Evolutionary conservation across 345 rosid species (phyloP).

Genomic region (Odontarrhena argentea): DNA sequence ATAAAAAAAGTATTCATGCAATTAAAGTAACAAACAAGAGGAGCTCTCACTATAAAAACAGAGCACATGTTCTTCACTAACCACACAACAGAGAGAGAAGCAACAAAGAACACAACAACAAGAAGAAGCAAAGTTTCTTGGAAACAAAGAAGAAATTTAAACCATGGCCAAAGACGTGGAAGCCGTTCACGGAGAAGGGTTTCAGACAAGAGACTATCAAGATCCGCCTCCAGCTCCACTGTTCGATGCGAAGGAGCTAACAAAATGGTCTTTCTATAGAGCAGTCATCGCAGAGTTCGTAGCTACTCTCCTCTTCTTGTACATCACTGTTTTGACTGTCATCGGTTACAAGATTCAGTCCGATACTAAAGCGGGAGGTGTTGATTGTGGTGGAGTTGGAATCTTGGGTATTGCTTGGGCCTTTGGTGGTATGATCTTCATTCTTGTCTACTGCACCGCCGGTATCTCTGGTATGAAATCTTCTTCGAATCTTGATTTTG

Average conservation of each 20-base stretch:
- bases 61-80: constrained; percentile 30
- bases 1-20: constrained; percentile 10
- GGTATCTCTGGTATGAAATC: constrained; percentile 71
- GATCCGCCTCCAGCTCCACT: constrained; percentile 86
- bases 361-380: constrained; percentile 26
- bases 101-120: not conserved
- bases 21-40: constrained; percentile 12
- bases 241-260: constrained; percentile 60
- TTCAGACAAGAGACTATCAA: constrained; percentile 71
- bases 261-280: constrained; percentile 79
- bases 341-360: constrained; percentile 71
- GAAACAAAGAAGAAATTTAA: not conserved
- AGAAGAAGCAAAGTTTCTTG: not conserved
- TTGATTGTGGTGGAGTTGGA: constrained; percentile 73
- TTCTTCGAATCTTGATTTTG: constrained; percentile 37
- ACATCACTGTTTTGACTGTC: constrained; percentile 75
- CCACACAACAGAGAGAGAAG: constrained; percentile 32
- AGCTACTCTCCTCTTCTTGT: constrained; percentile 87
- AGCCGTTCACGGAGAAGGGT: constrained; percentile 48
- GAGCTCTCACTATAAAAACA: constrained; percentile 40
- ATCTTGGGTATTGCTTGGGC: constrained; percentile 94
- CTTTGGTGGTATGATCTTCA: constrained; percentile 45
- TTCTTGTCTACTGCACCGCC: constrained; percentile 90
- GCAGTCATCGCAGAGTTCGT: constrained; percentile 86
- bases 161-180: constrained; percentile 59